Base-by-base conservation (phyloP, 2,329 filamentous ascomycete genomes). In the Fusarium pseudocircinatum region DNA sequence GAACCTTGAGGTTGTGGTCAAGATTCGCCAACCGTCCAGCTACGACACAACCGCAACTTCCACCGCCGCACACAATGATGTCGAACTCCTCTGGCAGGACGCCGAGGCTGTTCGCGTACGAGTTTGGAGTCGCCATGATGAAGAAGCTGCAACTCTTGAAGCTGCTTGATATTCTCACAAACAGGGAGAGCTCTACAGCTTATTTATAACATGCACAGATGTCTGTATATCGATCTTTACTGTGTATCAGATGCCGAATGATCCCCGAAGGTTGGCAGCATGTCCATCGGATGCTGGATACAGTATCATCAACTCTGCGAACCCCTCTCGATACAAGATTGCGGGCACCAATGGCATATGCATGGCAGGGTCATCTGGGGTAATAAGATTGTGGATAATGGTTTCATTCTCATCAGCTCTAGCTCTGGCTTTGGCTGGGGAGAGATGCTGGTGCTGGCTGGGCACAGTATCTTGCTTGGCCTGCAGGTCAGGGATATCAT, bases 11-110 rank as follows among this genome's bases (percentile, higher is more conserved):
- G 87, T 92, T 94, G 79, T 92, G 92, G 80, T 94, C 92, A 72
- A 94, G 83, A 75, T 94, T 94, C 78, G 93, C 93, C 78, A 95
- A 83, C 65, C 90, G 90, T 50, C 87, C 87, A 60, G 87, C 87
- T 46, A 88, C 86, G n/a, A 88, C 87, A 79, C 87, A 88, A 37
- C 87, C 90, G 70, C 87, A 90, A 79, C 91, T 93, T 61, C 92
- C 92, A 78, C 93, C 93, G 78, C 93, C 93, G 74, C 90, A 92
- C 36, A 94, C 91, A 76, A 94, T 94, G 76, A 95, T 94, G 80
- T 94, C 93, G 78, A 94, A 93, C 85, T 94, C 93, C 67, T 94
- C 92, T 40, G 92, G 92, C 71, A 94, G 78, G 12, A 72, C 56
- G 63, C 74, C 72, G 8, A 62, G 30, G 47, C 53, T 60, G 66